A percentile compares a stretch with the other conserved stretches of the same genome.
Evolutionary conservation across 768 basidiomycete species (phyloP).

Genomic region (Strobilomyces echinocephalus): DNA sequence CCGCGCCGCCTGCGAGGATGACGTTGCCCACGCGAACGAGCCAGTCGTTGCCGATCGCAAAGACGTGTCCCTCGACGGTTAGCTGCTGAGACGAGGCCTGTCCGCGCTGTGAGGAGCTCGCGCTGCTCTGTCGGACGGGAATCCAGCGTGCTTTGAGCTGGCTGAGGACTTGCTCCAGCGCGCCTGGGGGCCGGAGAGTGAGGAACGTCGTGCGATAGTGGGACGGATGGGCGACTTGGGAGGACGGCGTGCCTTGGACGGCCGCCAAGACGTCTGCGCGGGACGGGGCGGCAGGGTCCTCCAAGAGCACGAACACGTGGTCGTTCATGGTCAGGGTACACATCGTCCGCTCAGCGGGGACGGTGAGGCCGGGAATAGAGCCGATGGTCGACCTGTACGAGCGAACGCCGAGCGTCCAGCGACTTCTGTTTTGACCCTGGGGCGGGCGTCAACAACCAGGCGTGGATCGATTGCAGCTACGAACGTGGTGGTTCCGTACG

Average conservation of each 20-base stretch:
- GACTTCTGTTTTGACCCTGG: constrained; percentile 57
- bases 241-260: constrained; percentile 18
- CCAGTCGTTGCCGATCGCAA: constrained; percentile 77
- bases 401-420: constrained; percentile 66
- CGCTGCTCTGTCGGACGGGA: constrained; percentile 52
- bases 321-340: constrained; percentile 75
- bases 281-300: constrained; percentile 69
- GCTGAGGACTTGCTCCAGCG: constrained; percentile 67
- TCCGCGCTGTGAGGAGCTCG: constrained; percentile 37
- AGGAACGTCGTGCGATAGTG: constrained; percentile 78
- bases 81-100: constrained; percentile 58
- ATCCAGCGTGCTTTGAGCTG: constrained; percentile 77
- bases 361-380: constrained; percentile 46
- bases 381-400: constrained; percentile 72
- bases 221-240: constrained; percentile 28
- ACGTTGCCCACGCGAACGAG: constrained; percentile 77
- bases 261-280: constrained; percentile 49
- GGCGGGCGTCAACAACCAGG: constrained; percentile 15
- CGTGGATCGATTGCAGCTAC: constrained; percentile 20
- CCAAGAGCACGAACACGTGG: constrained; percentile 73
- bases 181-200: constrained; percentile 68
- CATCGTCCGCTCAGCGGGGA: constrained; percentile 63
- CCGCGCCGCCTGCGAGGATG: constrained; percentile 63
- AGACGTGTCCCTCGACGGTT: constrained; percentile 70
- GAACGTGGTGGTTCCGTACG: constrained; percentile 60